phyloP scores from a whole-genome alignment of 2,329 filamentous ascomycete species.

The Bisporella sp. region DNA sequence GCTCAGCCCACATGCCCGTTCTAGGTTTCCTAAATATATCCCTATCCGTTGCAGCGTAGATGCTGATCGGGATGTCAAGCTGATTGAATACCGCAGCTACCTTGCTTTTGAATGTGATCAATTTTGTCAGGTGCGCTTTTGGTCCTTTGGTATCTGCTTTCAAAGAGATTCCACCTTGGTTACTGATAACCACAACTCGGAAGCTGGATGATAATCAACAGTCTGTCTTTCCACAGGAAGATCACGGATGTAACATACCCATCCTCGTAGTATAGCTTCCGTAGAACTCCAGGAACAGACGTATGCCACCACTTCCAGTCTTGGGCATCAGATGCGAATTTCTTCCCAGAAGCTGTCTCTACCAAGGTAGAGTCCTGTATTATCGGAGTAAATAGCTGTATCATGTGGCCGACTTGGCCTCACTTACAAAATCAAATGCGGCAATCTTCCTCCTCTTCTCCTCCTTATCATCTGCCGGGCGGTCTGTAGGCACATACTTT shows the following conservation, averaged over 20 bases:
- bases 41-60: slow-evolving; percentile 82
- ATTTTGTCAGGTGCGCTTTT: slow-evolving; percentile 59
- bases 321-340: slow-evolving; percentile 58
- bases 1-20: slow-evolving; percentile 77
- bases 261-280: slow-evolving; percentile 57
- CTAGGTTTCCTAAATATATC: slow-evolving; percentile 85
- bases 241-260: slow-evolving; percentile 42
- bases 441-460: slow-evolving; percentile 52
- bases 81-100: slow-evolving; percentile 60
- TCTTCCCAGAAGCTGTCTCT: slow-evolving; percentile 70
- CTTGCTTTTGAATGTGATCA: slow-evolving; percentile 79
- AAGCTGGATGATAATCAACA: slow-evolving; percentile 39
- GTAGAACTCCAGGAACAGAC: slow-evolving; percentile 60
- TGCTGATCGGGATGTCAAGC: slow-evolving; percentile 66
- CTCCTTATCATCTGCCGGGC: slow-evolving; percentile 12
- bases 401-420: background rate
- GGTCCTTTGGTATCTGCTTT: slow-evolving; percentile 64
- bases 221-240: too few species aligned
- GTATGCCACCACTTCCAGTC: slow-evolving; percentile 96
- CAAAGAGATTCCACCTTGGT: slow-evolving; percentile 78
- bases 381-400: background rate
- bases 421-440: slow-evolving; percentile 58
- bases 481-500: slow-evolving; percentile 50
- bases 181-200: slow-evolving; percentile 69
- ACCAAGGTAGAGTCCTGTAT: slow-evolving; percentile 81